Evolutionary conservation across 768 basidiomycete species (phyloP).

Genomic region (Phaeotremella fagi): DNA sequence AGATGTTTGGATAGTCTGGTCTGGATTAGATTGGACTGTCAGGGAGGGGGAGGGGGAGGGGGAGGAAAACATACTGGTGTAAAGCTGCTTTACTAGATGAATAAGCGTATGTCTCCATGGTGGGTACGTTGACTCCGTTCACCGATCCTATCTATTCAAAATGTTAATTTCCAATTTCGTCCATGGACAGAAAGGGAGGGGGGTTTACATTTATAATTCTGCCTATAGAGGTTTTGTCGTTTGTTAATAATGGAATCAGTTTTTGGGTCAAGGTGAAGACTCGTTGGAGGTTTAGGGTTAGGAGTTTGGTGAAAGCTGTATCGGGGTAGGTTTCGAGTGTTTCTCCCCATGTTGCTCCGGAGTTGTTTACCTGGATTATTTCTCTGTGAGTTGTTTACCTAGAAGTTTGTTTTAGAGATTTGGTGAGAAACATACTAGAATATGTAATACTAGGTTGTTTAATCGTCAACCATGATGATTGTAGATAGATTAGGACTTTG

Average conservation of each 20-base stretch:
- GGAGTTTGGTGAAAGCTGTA: conserved; percentile 58
- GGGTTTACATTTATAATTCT: conserved; percentile 58
- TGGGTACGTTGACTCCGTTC: conserved; percentile 57
- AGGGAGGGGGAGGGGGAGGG: background rate
- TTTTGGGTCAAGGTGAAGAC: conserved; percentile 64
- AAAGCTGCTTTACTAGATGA: conserved; percentile 57
- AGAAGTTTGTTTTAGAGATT: too few relatives aligned
- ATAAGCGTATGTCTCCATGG: conserved; percentile 63
- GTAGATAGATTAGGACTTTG: background rate
- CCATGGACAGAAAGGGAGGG: background rate
- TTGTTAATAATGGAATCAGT: conserved; percentile 57
- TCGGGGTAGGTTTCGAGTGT: conserved; percentile 51
- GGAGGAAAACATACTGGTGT: conserved; percentile 32
- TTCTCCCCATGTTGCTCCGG: conserved; percentile 52
- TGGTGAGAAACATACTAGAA: too few relatives aligned
- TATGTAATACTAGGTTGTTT: conserved; percentile 51
- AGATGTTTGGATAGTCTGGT: conserved; percentile 58
- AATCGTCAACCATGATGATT: background rate
- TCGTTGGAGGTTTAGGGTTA: conserved; percentile 61
- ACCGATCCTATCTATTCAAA: conserved; percentile 62
- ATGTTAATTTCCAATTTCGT: too few relatives aligned
- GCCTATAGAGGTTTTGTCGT: conserved; percentile 45
- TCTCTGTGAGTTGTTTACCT: too few relatives aligned
- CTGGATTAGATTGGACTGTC: conserved; percentile 15
- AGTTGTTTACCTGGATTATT: conserved; percentile 62